Evolutionary conservation across 306 rosid species (phyloP).

Genomic region (Castanospermum australe): DNA sequence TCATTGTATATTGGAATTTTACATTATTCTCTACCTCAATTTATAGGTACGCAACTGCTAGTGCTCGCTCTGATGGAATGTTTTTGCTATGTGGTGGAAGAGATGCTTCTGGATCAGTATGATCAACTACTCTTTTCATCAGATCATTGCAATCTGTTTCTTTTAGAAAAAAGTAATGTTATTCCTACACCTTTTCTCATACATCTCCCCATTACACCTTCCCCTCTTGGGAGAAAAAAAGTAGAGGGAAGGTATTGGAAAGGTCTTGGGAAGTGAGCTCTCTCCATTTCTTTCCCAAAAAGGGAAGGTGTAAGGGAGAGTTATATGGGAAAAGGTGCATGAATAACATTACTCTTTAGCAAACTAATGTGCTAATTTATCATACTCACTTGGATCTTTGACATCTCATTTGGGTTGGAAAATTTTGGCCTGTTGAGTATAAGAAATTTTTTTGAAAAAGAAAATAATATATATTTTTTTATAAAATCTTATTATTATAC

Average conservation of each 20-base stretch:
- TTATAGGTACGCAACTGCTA: constrained; percentile 97
- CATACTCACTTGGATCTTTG: constrained; percentile 2
- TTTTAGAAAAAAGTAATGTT: too few species aligned
- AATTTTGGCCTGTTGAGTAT: neutral
- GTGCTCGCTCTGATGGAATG: constrained; percentile 99
- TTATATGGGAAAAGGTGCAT: too few species aligned
- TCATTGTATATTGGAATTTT: constrained; percentile 1
- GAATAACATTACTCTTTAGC: too few species aligned
- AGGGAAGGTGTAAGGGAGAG: too few species aligned
- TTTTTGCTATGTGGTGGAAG: constrained; percentile 99
- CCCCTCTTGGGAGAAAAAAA: too few species aligned
- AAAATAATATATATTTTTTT: too few species aligned
- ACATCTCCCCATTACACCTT: too few species aligned
- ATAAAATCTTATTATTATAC: neutral
- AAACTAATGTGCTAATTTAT: neutral
- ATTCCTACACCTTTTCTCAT: too few species aligned
- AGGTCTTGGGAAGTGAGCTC: too few species aligned
- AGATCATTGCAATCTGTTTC: constrained; percentile 10
- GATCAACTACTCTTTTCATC: constrained; percentile 32
- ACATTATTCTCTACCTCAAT: constrained; percentile 33
- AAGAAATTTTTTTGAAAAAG: constrained; percentile 11
- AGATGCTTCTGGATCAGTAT: constrained; percentile 89
- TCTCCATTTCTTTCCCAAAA: too few species aligned
- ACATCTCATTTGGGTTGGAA: neutral
- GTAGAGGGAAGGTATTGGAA: too few species aligned